These are phyloP conservation scores for Acacia melanoxylon DNA, from an alignment of 306 rosid species.

Conservation along the genomic window DNA sequence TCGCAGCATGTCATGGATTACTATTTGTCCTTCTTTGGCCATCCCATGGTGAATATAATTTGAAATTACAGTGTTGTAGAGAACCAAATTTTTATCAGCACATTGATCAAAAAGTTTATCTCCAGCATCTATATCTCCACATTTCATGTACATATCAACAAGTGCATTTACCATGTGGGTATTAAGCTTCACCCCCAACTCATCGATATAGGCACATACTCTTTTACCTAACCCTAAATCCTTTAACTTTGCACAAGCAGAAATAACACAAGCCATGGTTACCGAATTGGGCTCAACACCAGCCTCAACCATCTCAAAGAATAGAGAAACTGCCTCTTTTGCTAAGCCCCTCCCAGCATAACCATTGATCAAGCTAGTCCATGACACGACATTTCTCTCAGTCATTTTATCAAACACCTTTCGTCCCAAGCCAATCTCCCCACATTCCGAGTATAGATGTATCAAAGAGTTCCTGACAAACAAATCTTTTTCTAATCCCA, in stretches of 20 bases:
- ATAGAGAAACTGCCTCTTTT: constrained; percentile 65
- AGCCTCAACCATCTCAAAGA: constrained; percentile 64
- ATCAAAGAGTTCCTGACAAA: constrained; percentile 67
- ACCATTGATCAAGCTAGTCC: constrained; percentile 89
- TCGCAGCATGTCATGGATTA: constrained; percentile 52
- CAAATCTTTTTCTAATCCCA: constrained; percentile 62
- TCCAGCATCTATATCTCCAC: constrained; percentile 59
- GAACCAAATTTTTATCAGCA: constrained; percentile 61
- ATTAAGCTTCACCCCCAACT: constrained; percentile 56
- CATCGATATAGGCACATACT: constrained; percentile 43
- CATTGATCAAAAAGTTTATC: constrained; percentile 50
- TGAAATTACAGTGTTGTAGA: constrained; percentile 78
- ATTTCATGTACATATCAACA: constrained; percentile 79
- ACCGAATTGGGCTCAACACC: constrained; percentile 60
- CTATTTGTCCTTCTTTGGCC: constrained; percentile 47
- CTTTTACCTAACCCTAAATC: constrained; percentile 60
- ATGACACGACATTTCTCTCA: constrained; percentile 79
- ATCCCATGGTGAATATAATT: constrained; percentile 57
- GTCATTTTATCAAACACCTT: constrained; percentile 75
- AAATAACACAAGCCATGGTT: constrained; percentile 69
- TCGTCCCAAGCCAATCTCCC: constrained; percentile 47
- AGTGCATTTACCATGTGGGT: constrained; percentile 57
- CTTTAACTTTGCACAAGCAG: constrained; percentile 82
- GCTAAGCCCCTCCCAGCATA: constrained; percentile 51
- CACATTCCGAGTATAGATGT: constrained; percentile 60